Conservation (phyloP, 2,329 filamentous ascomycete genomes). For the Ascochyta pisi region DNA sequence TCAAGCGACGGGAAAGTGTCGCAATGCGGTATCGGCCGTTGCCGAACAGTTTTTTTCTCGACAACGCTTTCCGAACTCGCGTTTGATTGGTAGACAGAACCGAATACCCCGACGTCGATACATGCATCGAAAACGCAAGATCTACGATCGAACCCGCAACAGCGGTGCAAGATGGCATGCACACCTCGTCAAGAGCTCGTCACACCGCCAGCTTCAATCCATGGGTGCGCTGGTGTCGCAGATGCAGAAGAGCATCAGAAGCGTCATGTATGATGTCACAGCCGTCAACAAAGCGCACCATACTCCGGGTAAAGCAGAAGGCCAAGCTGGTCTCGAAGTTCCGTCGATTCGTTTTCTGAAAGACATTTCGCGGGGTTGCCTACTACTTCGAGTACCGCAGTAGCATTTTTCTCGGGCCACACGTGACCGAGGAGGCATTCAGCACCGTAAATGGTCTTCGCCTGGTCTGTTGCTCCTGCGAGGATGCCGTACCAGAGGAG, state of each 20-base stretch:
- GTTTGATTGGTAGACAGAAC: constrained; percentile 23
- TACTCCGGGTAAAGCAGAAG: constrained; percentile 20
- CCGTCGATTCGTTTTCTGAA: constrained; percentile 9
- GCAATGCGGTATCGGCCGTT: constrained; percentile 31
- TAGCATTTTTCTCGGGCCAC: constrained; percentile 21
- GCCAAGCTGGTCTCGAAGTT: constrained; percentile 21
- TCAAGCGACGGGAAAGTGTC: constrained; percentile 19
- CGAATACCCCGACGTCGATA: constrained; percentile 18
- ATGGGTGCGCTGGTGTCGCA: neutral
- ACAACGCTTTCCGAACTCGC: constrained; percentile 3
- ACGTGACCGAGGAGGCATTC: constrained; percentile 20
- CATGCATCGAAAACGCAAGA: neutral
- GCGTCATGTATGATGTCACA: constrained; percentile 7
- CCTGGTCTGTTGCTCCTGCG: constrained; percentile 18
- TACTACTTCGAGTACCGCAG: constrained; percentile 22
- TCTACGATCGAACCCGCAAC: neutral
- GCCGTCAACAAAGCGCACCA: constrained; percentile 1
- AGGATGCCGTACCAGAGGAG: constrained; percentile 27
- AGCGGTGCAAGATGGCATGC: neutral
- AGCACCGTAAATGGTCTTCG: constrained; percentile 16
- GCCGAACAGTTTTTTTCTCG: constrained; percentile 14
- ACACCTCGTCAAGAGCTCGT: neutral
- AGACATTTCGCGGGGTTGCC: constrained; percentile 25
- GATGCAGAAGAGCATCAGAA: neutral
- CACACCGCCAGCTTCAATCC: neutral